Evolutionary conservation across 768 basidiomycete genomes (phyloP).

Genomic region (Lentinula sp.): DNA sequence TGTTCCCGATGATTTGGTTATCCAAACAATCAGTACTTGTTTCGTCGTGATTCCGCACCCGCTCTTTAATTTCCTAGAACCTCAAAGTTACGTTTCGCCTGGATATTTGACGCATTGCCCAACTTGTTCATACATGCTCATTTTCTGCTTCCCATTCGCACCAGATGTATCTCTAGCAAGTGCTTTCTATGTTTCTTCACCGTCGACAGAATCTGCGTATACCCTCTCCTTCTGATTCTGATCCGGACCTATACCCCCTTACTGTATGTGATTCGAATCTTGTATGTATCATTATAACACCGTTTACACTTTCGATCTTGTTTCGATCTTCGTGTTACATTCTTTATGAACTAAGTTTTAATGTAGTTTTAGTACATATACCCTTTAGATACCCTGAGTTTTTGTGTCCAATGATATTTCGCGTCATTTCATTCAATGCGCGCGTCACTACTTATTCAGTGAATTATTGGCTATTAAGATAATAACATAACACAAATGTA

Average conservation of each 20-base stretch:
- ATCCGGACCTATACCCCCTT: background rate
- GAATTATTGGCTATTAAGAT: background rate
- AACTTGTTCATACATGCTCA: background rate
- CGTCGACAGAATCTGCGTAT: conserved; percentile 5
- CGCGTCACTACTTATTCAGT: background rate
- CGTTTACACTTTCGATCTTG: background rate
- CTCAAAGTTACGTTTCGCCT: background rate
- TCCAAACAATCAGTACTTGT: background rate
- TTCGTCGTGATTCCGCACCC: background rate
- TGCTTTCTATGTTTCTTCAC: background rate
- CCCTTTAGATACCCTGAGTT: background rate
- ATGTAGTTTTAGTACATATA: background rate
- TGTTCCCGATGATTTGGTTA: background rate
- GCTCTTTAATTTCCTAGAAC: background rate
- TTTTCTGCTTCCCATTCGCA: background rate
- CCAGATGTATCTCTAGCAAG: background rate
- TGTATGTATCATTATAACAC: conserved; percentile 1
- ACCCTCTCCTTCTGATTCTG: conserved; percentile 4
- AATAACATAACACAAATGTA: background rate
- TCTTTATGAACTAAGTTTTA: background rate
- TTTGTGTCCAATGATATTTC: background rate
- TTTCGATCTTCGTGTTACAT: background rate
- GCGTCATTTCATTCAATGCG: background rate
- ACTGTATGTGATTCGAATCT: background rate
- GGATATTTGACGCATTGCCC: background rate